Evolutionary conservation across 225 moss, liverwort and hornwort species (phyloP), one percentile per base, ranked within the genome.

Genomic region (Pseudoscleropodium purum): DNA sequence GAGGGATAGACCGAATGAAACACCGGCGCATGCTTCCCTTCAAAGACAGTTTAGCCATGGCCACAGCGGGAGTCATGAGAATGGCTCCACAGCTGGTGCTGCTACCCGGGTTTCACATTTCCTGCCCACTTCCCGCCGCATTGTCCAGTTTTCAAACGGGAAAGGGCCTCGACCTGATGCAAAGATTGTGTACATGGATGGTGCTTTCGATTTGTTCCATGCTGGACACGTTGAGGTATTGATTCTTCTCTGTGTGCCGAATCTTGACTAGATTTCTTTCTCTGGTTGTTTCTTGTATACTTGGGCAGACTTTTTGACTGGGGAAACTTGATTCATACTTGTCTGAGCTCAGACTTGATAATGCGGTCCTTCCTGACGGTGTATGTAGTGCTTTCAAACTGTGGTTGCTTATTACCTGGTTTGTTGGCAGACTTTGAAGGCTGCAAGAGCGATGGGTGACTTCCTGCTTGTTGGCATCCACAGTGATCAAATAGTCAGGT

Each of bases 31-130:
- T 65, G 97, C 97, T 66, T 99, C 99, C 31, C 90, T 99, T 65
- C 99, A 99, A 92, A 94, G 99, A 78, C 99, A 99, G 87, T 99
- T 99, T 83, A 97, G 99, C 85, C 96, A 96, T 89, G 97, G 99
- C 43, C 92, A 95, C 82, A 90, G 95, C 56, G 92, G 93, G 54
- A 91, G 94, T 43, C 88, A 89, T 67, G 95, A 96, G 47, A 94
- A 90, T 43, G 94, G 95, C 49, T 80, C 90, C 66, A 81, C 88
- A 85, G 95, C 90, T 30, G 94, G 95, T 51, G 89, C 92, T 60
- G 95, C 86, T 68, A 99, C 99, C 65, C 95, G 99, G 37, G 92
- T 99, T 82, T 99, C 99, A 31, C 97, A 99, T 89, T 99, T 99
- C 81, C 89, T 99, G n/a, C 99, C 99, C 82, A 99, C 99, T 39